These are phyloP conservation scores for Pezizomycotina sp. DNA, from an alignment of 2,329 filamentous ascomycete genomes.

Conservation along the genomic window DNA sequence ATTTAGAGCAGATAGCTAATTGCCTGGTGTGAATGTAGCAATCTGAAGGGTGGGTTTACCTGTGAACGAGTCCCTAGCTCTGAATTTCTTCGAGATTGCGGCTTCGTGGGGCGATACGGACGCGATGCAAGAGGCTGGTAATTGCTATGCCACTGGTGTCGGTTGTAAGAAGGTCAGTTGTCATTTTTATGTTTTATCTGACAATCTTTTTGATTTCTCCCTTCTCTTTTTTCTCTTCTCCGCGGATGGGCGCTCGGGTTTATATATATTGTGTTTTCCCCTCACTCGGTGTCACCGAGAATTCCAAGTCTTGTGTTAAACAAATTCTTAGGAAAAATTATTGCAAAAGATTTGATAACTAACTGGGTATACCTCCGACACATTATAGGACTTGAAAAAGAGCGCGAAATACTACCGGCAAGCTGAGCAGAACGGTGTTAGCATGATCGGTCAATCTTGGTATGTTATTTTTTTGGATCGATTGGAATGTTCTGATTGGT, in stretches of 20 bases:
- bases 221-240: too few species aligned
- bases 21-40: conserved; percentile 92
- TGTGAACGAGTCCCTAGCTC: conserved; percentile 71
- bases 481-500: background rate
- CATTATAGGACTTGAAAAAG: conserved; percentile 88
- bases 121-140: conserved; percentile 82
- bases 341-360: too few species aligned
- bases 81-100: conserved; percentile 92
- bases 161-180: conserved; percentile 95
- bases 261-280: too few species aligned
- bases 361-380: too few species aligned
- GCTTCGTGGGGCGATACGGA: conserved; percentile 94
- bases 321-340: too few species aligned
- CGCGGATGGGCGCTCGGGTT: too few species aligned
- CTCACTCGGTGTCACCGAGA: too few species aligned
- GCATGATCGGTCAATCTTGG: conserved; percentile 97
- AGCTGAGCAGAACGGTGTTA: conserved; percentile 86
- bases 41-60: conserved; percentile 98
- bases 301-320: too few species aligned
- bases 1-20: too few species aligned
- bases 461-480: conserved; percentile 35
- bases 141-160: conserved; percentile 85
- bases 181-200: too few species aligned
- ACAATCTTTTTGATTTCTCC: too few species aligned
- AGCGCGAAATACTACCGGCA: conserved; percentile 78